Base-by-base conservation (phyloP, 2,329 filamentous ascomycete species). In the Penicillium frequentans region DNA sequence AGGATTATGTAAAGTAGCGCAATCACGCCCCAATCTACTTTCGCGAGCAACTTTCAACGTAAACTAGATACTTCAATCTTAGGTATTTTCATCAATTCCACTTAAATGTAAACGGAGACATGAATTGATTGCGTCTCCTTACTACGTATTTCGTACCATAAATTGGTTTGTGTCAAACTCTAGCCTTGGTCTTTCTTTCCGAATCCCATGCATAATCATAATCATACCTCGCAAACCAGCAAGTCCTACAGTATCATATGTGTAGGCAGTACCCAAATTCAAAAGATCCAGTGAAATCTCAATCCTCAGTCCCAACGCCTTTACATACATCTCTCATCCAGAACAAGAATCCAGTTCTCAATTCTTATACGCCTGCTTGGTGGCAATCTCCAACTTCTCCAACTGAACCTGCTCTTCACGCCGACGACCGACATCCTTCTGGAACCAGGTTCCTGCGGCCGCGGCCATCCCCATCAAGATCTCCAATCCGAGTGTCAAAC, bases 401-500 rank as follows among this genome's bases (percentile, higher is more conserved):
- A 73, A 46, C 46, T 66, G 64, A 21, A 61, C 54, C 21, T 59
- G 57, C 33, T 66, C 58, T 14, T 56, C 67, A 16, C 73, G 65
- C 45, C 67, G 67, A 55, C 61, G 67, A 14, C 60, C 54, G 27
- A 74, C 70, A 56, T 58, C 66, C 29, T 65, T 54, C 48, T 73
- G 68, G 61, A 72, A 59, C 70, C 70, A 68, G 56, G 65, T 61
- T 8, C 71, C 73, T 29, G 65, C 56, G 39, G 60, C 61, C 51
- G 71, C 69, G 50, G 66, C 65, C 58, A 67, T 42, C 13, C 71
- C 70, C 67, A 76, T 68, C 16, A 70, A 45, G 29, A 73, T 63
- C 55, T 76, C 70, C 39, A 77, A 49, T 5, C 70, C 73, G 33
- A 76, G 59, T 16, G 74, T 55, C 8, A 71, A 42, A 31, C 70